These are phyloP conservation scores for Ustilago vetiveriae DNA, from an alignment of 1,284 basidiomycete species.

Conservation along the genomic window DNA sequence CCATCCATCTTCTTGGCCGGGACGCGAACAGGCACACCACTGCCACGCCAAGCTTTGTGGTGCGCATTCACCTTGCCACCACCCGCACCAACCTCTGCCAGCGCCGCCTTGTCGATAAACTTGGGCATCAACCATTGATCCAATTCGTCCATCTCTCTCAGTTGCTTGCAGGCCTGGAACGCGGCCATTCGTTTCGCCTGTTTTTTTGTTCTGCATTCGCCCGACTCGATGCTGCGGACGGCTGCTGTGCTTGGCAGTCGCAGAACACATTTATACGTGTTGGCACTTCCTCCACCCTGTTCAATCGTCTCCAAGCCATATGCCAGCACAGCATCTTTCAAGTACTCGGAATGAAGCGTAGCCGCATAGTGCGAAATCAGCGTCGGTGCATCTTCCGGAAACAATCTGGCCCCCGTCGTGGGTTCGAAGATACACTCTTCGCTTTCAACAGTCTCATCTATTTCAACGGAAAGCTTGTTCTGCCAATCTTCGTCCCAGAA, in stretches of 20 bases:
- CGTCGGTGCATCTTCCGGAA: slow-evolving; percentile 33
- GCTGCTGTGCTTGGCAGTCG: slow-evolving; percentile 32
- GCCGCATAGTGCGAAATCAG: slow-evolving; percentile 44
- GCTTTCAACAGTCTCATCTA: slow-evolving; percentile 4
- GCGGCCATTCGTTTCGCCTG: slow-evolving; percentile 44
- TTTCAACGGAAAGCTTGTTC: slow-evolving; percentile 23
- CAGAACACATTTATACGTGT: slow-evolving; percentile 14
- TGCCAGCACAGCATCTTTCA: slow-evolving; percentile 23
- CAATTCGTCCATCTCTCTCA: slow-evolving; percentile 38
- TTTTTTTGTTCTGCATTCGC: slow-evolving; percentile 29
- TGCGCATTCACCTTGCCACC: slow-evolving; percentile 9
- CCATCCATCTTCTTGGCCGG: slow-evolving; percentile 31
- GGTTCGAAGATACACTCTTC: slow-evolving; percentile 20
- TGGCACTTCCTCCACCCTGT: background rate
- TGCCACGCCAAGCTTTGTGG: slow-evolving; percentile 23
- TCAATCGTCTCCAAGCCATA: slow-evolving; percentile 18
- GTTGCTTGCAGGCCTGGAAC: slow-evolving; percentile 37
- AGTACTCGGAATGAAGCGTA: slow-evolving; percentile 26
- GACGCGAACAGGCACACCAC: slow-evolving; percentile 19
- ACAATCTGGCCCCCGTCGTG: slow-evolving; percentile 42
- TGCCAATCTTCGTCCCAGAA: slow-evolving; percentile 19
- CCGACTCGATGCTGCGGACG: slow-evolving; percentile 30
- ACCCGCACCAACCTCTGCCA: background rate
- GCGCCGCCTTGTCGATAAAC: slow-evolving; percentile 1
- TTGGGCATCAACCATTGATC: slow-evolving; percentile 49